Base-by-base conservation (phyloP, 768 basidiomycete species). In the Dioszegia aurantiaca region DNA sequence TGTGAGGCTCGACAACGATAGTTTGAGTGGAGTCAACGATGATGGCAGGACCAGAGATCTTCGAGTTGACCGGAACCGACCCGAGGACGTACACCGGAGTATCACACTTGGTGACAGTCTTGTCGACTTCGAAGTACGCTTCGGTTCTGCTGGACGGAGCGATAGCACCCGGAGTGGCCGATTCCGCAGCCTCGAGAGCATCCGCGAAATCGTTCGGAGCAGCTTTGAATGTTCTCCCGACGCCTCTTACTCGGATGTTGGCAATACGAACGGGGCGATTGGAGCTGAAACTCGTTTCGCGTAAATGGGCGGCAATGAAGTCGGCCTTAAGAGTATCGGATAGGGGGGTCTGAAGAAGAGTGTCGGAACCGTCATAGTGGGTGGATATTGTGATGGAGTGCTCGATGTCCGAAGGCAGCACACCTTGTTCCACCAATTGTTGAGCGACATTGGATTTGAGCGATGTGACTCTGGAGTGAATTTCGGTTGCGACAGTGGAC, bases 21-120 rank as follows among this genome's bases (percentile, higher is more conserved):
- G 92, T 94, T 79, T 94, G 93, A 23, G 92, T 95, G 63, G 89
- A 81, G 75, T 97, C 92, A 66, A 94, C 88, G 59, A 97, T 86
- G 83, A 95, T 86, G 39, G 89, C 89, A 10, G 93, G 91, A 2
- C 92, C 93, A 30, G 81, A 77, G 27, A 94, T 9, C 89, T 90
- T 19, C 85, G 78, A 0, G 77, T 79, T 59, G 93, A 77, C 24
- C 5, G 44, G 45, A 1, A 57, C 33, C 4, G 28, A 33, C 10
- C 45, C 21, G 62, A 65, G 5, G 63, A 64, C 5, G 55, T 46
- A 49, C 11, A 49, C 48, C 23, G 48, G 48, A 8, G 48, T 49
- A 19, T 31, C 33, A 41, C 59, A 30, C 24, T 44, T 46, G 40
- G 43, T 43, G 11, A 64, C 65, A 3, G 55, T 54, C 1, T 54